Evolutionary conservation across 1,139 yeast genomes (phyloP), one percentile per base, ranked within the genome.

Genomic region (Geotrichum armillariae): DNA sequence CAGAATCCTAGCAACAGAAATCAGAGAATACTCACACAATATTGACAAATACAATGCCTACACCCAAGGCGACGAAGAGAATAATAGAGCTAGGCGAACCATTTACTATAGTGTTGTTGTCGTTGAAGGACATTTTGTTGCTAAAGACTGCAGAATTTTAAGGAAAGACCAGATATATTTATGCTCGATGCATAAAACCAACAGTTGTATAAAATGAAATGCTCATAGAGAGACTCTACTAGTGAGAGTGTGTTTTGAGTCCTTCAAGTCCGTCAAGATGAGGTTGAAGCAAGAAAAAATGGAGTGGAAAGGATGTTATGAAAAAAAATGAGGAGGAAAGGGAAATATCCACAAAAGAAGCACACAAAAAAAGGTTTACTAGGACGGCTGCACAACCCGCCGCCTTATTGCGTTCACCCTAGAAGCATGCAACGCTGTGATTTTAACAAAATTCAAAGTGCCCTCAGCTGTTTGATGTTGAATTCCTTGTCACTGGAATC

Each of bases 1-100:
- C 23, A 29, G 33, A 21, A 22, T 23, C 14, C 22, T 5, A 1
- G n/a, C 18, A 29, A 21, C 11, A 14, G n/a, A 9, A 4, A 12
- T 4, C 6, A 20, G 4, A 12, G 12, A 20, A 14, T 21, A 40
- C 43, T 40, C 18, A 40, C 43, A 69, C 66, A 35, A 66, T 44
- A 47, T 60, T 58, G 32, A 66, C 64, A 53, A 66, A 67, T 6
- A 66, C 62, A 16, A 66, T 60, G 20, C 70, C 70, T 38, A 66
- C 62, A 1, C 69, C 70, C 7, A 66, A 56, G n/a, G 70, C 69
- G 25, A 66, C 66, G 45, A 59, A 66, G 53, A 66, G 65, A 14
- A 66, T 58, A 38, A 66, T 59, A 25, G 58, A 57, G 45, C 41
- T 35, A 20, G 51, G 40, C 20, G 51, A 42, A 36, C 47, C 47